Conservation (phyloP, 2,329 filamentous ascomycete species). For the Colletotrichum tropicicola region DNA sequence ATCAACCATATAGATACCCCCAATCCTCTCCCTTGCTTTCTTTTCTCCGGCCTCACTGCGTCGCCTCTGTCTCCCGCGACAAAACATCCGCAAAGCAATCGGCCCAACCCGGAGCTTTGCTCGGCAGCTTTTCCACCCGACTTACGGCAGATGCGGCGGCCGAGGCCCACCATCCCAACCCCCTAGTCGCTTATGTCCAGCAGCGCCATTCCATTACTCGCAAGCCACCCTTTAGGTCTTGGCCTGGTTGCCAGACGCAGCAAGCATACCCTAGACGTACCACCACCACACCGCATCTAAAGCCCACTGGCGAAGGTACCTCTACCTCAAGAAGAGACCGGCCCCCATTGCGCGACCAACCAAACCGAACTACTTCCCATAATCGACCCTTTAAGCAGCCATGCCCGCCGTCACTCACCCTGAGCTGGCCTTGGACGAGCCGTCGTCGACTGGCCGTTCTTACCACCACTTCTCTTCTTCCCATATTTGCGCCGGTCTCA, state of each 20-base stretch:
- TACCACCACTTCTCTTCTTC: conserved; percentile 23
- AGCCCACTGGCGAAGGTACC: conserved; percentile 21
- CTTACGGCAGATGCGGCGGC: conserved; percentile 27
- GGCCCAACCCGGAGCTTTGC: conserved; percentile 12
- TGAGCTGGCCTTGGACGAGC: conserved; percentile 38
- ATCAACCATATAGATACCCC: conserved; percentile 4
- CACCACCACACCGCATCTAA: conserved; percentile 25
- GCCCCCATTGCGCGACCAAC: conserved; percentile 16
- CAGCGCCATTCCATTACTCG: conserved; percentile 31
- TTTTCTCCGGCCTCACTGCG: background rate
- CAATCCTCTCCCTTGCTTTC: background rate
- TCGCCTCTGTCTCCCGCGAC: background rate
- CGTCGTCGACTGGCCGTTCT: conserved; percentile 21
- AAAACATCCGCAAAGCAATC: background rate
- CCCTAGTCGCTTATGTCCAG: conserved; percentile 31
- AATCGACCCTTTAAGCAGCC: conserved; percentile 42
- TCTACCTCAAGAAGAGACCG: conserved; percentile 19
- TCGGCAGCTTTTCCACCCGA: conserved; percentile 19
- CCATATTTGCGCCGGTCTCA: conserved; percentile 39
- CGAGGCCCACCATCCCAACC: conserved; percentile 26
- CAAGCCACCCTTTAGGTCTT: conserved; percentile 30
- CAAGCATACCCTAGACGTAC: conserved; percentile 32
- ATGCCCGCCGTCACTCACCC: conserved; percentile 47
- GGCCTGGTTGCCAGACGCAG: conserved; percentile 17
- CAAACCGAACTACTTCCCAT: conserved; percentile 38